Evolutionary conservation across 768 basidiomycete species (phyloP), one percentile per base, ranked within the genome.

Genomic region (Rhodotorula babjevae): DNA sequence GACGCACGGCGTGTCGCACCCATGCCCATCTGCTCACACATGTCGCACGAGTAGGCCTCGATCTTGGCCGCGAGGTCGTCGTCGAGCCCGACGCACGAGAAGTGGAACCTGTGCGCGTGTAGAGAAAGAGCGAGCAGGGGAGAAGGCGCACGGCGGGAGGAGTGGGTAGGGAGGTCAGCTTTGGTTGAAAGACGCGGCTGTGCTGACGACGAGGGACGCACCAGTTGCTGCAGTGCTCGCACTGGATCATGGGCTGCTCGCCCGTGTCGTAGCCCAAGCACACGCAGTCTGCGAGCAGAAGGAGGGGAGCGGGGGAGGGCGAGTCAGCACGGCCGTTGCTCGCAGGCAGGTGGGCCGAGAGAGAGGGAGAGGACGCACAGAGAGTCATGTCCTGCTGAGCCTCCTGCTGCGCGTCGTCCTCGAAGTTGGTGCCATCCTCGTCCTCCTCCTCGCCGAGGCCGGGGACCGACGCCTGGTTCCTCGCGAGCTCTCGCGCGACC

Each of bases 171-270:
- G 10, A 29, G 29, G 59, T 50, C 46, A n/a, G 59, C 42, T 65
- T 40, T 46, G 14, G 18, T 11, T 46, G 6, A 12, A 3, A 33
- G 31, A 44, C 23, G 2, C 4, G 44, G 23, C 2, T 16, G 21
- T n/a, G 46, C 5, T 23, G 23, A 49, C 23, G 31, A 49, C 7
- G 40, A 23, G 27, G 33, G 36, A 62, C 86, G 76, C 75, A 89
- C 91, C 91, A 92, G 73, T 87, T 87, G 36, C 82, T 84, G 80
- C 91, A 93, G 63, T 85, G 83, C 36, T 86, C 84, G 78, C 91
- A 93, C 49, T 82, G 82, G 61, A 92, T 87, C 90, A 92, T 91
- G 21, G 90, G 90, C 12, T 88, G 85, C 46, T 89, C 90, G 82
- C 91, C 88, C 46, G 68, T 76, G 79, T 92, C 88, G 52, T 85